Evolutionary conservation across 148 eudicot species (phyloP).

Genomic region (Persicaria tinctoria): DNA sequence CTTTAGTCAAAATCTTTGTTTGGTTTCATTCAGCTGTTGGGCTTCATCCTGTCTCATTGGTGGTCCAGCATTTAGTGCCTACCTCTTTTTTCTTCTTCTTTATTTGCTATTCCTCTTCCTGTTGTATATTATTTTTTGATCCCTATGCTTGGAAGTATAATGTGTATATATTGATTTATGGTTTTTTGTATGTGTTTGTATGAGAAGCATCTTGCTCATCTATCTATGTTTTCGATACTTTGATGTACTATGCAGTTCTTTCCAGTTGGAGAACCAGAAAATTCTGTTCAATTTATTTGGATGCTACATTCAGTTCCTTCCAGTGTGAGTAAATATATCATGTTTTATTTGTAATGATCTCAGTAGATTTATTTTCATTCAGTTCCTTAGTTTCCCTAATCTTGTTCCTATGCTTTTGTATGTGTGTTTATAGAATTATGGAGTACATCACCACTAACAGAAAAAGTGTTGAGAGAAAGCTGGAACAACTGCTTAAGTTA

Average conservation of each 20-base stretch:
- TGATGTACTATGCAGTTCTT: conserved; percentile 34
- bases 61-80: neutral
- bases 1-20: neutral
- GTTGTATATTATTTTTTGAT: no score
- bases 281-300: conserved; percentile 69
- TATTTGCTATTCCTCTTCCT: neutral
- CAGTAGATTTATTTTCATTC: neutral
- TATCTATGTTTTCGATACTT: neutral
- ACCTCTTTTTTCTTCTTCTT: neutral
- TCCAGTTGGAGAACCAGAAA: conserved; percentile 51
- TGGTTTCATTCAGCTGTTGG: neutral
- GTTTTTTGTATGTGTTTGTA: neutral
- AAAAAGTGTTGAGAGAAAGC: conserved; percentile 48
- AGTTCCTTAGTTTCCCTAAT: neutral
- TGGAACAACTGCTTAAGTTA: conserved; percentile 54
- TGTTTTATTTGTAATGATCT: neutral
- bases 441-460: conserved; percentile 50
- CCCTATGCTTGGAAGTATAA: neutral
- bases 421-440: conserved; percentile 34
- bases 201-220: conserved; percentile 1
- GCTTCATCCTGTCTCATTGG: neutral
- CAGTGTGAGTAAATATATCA: conserved; percentile 47
- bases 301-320: conserved; percentile 78
- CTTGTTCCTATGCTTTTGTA: neutral
- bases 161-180: neutral